Percentiles rank a stretch among this genome's conserved stretches.
Evolutionary conservation across 495 filamentous ascomycete genomes (phyloP).

Genomic region (Neurospora sp.): DNA sequence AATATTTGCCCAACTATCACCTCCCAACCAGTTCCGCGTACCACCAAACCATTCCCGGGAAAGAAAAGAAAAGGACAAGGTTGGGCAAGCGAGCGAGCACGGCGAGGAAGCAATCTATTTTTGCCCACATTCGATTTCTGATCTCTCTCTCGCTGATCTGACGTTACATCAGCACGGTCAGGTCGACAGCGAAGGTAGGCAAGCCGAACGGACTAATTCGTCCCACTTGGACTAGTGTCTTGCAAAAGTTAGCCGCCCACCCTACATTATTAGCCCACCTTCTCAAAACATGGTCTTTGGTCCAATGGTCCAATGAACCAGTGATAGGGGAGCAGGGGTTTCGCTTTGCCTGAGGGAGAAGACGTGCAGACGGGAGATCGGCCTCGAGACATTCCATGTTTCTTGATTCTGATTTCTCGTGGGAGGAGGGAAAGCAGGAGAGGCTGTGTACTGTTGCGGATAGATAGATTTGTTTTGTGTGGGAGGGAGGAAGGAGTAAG

Average conservation of each 20-base stretch:
- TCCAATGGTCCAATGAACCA: neutral
- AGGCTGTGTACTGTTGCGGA: neutral
- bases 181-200: neutral
- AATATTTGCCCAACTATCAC: neutral
- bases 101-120: neutral
- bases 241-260: neutral
- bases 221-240: neutral
- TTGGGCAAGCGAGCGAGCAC: neutral
- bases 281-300: constrained; percentile 2
- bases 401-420: neutral
- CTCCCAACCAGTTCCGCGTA: neutral
- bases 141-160: neutral
- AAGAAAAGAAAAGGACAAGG: neutral
- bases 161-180: neutral
- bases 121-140: neutral
- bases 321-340: neutral
- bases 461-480: neutral
- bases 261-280: neutral
- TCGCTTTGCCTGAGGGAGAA: neutral
- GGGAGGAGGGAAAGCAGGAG: neutral
- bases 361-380: neutral
- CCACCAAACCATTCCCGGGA: neutral
- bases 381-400: neutral
- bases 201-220: neutral
- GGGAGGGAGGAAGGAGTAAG: neutral